Base-by-base conservation (phyloP, 106 monocot genomes). In the Dioscorea dumetorum region DNA sequence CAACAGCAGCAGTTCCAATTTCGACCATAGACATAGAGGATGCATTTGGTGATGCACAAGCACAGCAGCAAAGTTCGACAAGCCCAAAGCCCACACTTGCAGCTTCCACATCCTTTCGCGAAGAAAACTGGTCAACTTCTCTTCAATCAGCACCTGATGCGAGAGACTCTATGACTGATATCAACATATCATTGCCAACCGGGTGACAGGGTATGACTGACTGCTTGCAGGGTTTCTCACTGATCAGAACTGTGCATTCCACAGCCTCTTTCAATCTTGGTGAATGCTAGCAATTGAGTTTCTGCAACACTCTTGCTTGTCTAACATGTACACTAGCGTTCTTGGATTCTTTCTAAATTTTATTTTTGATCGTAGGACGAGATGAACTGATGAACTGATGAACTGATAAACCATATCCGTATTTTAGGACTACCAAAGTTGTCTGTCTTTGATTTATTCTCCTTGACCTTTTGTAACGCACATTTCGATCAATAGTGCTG, bases 1-100 rank as follows among this genome's bases (percentile, higher is more conserved):
- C 73, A 9, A 21, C 83, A 22, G 51, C 76, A 7, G 72, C 69
- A 22, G 66, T 75, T 28, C 83, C 74, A 12, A 73, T 81, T 9
- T 66, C 86, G 31, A 63, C 61, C 15, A 60, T 61, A 14, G 80
- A 86, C 24, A 70, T 65, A 17, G 89, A 77, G 7, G 87, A 78
- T 22, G 17, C 75, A 33, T 88, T 71, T 41, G 56, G 56, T 24
- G 61, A 60, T 22, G 73, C 50, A 5, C 65, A 65, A 58, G 60
- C 24, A 15, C 79, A 50, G 31, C 67, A 21, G 14, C 70, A 22
- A 4, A 66, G 19, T 15, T 74, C 65, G 49, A 10, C 57, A 6
- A 74, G 24, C 35, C 66, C 65, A 24, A 67, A 58, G 34, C 48
- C 66, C 18, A 66, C 23, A 33, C 66, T 50, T 16, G 63, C 58